A percentile compares a stretch with the other conserved stretches of the same genome.
Conservation (phyloP, 225 moss, liverwort and hornwort genomes). For the Pseudoscleropodium purum region DNA sequence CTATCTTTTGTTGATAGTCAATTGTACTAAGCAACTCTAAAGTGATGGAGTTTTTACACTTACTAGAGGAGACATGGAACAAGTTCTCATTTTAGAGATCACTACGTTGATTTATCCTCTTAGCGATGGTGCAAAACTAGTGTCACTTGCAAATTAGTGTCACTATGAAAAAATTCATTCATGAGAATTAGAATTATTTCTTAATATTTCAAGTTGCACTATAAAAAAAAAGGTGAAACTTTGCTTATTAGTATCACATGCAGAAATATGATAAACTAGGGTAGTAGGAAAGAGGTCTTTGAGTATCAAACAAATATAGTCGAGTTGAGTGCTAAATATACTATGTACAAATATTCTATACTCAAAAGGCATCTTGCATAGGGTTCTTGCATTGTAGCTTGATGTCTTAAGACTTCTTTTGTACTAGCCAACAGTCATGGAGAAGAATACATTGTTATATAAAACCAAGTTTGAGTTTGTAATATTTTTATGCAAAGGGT, state of each 20-base stretch:
- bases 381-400: background rate
- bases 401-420: background rate
- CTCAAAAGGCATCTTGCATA: background rate
- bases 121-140: fast-evolving
- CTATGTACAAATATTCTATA: background rate
- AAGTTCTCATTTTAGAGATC: too few relatives aligned
- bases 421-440: fast-evolving
- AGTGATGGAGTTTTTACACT: too few relatives aligned
- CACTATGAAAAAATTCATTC: too few relatives aligned
- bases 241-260: background rate
- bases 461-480: background rate
- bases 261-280: fast-evolving
- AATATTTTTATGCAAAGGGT: background rate
- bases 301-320: background rate
- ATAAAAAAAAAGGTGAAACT: background rate
- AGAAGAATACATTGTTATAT: background rate
- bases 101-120: background rate
- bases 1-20: too few relatives aligned
- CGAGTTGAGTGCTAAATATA: background rate
- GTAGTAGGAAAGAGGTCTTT: background rate
- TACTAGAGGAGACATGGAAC: too few relatives aligned
- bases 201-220: background rate
- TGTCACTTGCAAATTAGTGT: background rate
- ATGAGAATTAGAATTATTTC: background rate
- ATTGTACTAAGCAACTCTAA: too few relatives aligned